phyloP scores from a whole-genome alignment of 2,329 filamentous ascomycete genomes.

The Fusarium virguliforme region DNA sequence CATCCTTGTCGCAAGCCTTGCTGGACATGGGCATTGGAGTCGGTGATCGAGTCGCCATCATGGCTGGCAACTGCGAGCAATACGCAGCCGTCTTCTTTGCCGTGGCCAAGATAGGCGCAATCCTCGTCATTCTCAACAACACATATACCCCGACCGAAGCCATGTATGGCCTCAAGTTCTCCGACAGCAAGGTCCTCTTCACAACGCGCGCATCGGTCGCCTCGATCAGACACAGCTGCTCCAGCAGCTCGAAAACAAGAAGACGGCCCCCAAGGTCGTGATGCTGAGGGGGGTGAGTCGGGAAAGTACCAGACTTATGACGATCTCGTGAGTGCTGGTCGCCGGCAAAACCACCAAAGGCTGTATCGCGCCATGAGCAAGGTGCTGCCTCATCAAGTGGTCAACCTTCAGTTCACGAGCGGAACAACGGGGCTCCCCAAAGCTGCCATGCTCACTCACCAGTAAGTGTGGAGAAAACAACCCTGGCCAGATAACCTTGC shows the following conservation, averaged over 20 bases:
- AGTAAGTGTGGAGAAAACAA: slow-evolving; percentile 62
- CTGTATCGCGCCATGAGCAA: slow-evolving; percentile 69
- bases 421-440: slow-evolving; percentile 83
- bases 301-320: slow-evolving; percentile 73
- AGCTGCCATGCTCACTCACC: slow-evolving; percentile 81
- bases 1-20: slow-evolving; percentile 75
- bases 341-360: slow-evolving; percentile 63
- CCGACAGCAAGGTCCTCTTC: slow-evolving; percentile 81
- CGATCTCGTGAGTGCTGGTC: slow-evolving; percentile 69
- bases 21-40: slow-evolving; percentile 76
- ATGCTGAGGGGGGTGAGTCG: slow-evolving; percentile 70
- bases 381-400: slow-evolving; percentile 77
- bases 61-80: slow-evolving; percentile 86
- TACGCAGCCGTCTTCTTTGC: slow-evolving; percentile 85
- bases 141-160: slow-evolving; percentile 84
- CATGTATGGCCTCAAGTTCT: slow-evolving; percentile 79
- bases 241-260: slow-evolving; percentile 64
- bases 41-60: slow-evolving; percentile 81
- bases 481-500: background rate
- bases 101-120: slow-evolving; percentile 76
- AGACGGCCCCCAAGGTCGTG: slow-evolving; percentile 67
- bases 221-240: slow-evolving; percentile 76
- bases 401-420: slow-evolving; percentile 82
- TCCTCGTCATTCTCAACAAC: slow-evolving; percentile 85
- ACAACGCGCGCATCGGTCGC: slow-evolving; percentile 78